Conservation (phyloP, 257 asterid genomes). For the Buddleja alternifolia region DNA sequence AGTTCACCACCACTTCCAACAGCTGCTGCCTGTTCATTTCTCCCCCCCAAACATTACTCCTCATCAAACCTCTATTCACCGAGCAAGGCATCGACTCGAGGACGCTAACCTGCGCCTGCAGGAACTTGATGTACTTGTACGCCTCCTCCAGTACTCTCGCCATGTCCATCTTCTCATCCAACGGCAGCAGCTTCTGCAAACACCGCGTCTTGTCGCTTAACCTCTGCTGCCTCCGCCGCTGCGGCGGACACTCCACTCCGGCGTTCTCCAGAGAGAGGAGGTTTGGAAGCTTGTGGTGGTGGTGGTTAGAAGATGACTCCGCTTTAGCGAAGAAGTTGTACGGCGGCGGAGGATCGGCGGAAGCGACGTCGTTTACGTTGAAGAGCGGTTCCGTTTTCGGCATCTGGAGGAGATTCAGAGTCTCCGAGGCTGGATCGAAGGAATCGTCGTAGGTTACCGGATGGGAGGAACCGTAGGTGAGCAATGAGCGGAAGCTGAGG, state of each 20-base stretch:
- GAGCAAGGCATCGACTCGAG: conserved; percentile 68
- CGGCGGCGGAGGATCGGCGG: conserved; percentile 28
- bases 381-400: conserved; percentile 39
- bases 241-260: no score
- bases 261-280: conserved; percentile 45
- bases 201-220: conserved; percentile 57
- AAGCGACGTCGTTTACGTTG: conserved; percentile 18
- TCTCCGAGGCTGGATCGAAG: conserved; percentile 10
- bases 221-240: conserved; percentile 33
- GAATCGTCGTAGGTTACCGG: background rate
- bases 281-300: conserved; percentile 35
- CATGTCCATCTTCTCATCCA: conserved; percentile 64
- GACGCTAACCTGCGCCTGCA: conserved; percentile 69
- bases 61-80: background rate
- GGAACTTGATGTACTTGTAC: conserved; percentile 71
- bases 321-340: background rate
- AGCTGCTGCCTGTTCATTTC: conserved; percentile 73
- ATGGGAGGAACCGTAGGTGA: conserved; percentile 19
- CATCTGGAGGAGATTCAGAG: conserved; percentile 22
- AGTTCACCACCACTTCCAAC: conserved; percentile 61
- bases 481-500: conserved; percentile 52
- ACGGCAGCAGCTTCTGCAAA: conserved; percentile 62
- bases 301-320: no score
- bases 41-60: conserved; percentile 42
- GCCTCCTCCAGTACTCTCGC: conserved; percentile 78